Base-by-base conservation (phyloP, 1,284 basidiomycete genomes). In the Malassezia sympodialis region DNA sequence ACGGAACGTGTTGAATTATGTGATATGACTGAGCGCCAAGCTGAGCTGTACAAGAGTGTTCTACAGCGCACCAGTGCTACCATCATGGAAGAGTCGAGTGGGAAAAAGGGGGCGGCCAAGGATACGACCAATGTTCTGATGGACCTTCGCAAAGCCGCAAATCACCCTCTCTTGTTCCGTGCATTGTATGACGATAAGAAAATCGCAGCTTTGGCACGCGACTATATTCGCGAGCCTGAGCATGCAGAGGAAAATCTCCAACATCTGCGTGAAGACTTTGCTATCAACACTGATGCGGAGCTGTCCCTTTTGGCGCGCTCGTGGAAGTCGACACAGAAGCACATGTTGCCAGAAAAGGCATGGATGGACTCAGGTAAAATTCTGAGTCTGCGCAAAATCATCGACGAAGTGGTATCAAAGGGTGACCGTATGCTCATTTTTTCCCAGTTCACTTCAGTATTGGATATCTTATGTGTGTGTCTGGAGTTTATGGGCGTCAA, bases 131-230 rank as follows among this genome's bases (percentile, higher is more conserved):
- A 96, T 74, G 89, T 96, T 41, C 79, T 96, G 43, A 96, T 96
- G 90, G 90, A 93, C 69, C 79, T 96, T 28, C 82, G 90, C 39
- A 96, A 99, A 76, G 93, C 93, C 2, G 87, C 93, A 0, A 87
- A 85, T 42, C 94, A 99, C 76, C 93, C 94, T 3, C 85, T 98
- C 82, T 80, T 98, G 4, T 96, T 98, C 79, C 82, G 94, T 19
- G 82, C 82, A 19, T 79, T 82, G 7, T 99, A 88, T 75, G 85
- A 84, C 30, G 86, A 93, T 67, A 80, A 83, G 30, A 83, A 79
- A 47, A 77, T 99, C 62, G 80, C 80, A 21, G 78, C 81, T 1
- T 83, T 98, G 63, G 83, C 93, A 1, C 85, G 82, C 66, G 82
- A 86, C 46, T 81, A 94, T 54, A 76, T 98, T 69, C 90, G 90